These are phyloP conservation scores for Neurospora sp. DNA, from an alignment of 495 filamentous ascomycete genomes.

Conservation along the genomic window DNA sequence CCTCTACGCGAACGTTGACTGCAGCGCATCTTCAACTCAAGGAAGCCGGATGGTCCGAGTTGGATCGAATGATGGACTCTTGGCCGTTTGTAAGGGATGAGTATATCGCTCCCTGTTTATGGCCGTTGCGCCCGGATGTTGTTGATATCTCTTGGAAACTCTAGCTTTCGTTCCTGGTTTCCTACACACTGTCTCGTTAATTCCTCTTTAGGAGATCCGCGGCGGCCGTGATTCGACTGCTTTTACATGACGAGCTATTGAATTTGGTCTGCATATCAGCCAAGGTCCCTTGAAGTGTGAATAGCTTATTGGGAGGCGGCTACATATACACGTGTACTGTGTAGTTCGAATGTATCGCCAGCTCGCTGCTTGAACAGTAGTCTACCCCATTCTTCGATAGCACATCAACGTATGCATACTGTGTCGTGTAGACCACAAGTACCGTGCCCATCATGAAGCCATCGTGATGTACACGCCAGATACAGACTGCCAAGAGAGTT, in stretches of 20 bases:
- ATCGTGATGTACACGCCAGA: not conserved
- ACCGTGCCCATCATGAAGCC: not conserved
- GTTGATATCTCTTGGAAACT: not conserved
- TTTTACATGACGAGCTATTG: not conserved
- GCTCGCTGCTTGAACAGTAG: not conserved
- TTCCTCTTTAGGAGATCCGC: not conserved
- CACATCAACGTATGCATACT: not conserved
- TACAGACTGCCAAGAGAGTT: not conserved
- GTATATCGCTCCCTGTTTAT: not conserved
- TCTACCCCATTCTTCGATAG: not conserved
- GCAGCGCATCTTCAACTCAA: not conserved
- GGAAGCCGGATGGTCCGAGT: not conserved
- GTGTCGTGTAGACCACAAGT: not conserved
- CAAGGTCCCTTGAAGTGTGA: not conserved
- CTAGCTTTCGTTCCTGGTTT: not conserved
- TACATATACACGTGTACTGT: not conserved
- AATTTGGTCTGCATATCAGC: not conserved
- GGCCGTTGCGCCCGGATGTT: not conserved
- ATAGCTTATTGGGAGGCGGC: not conserved
- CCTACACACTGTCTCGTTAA: not conserved
- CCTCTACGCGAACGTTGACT: not conserved
- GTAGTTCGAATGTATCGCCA: not conserved
- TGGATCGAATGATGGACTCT: not conserved
- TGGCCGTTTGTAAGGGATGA: not conserved
- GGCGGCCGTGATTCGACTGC: not conserved